phyloP scores from a whole-genome alignment of 208 protist genomes.

The Naegleria gruberi region DNA sequence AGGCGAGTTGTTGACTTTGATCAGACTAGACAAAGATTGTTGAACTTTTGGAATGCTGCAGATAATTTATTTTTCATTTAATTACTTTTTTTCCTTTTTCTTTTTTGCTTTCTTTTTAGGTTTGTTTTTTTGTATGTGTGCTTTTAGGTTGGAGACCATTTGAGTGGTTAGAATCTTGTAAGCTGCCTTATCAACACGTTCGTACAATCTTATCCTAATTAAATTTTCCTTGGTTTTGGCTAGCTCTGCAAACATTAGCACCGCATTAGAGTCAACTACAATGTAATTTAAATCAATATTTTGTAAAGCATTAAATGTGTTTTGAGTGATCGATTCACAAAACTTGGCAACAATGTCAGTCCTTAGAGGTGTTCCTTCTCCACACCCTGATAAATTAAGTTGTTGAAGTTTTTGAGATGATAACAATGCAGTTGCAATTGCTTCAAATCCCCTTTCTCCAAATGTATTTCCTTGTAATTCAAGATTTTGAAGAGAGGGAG shows the following conservation, averaged over 20 bases:
- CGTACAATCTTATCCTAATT: not conserved
- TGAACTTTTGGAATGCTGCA: not conserved
- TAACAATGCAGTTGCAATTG: not conserved
- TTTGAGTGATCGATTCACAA: not conserved
- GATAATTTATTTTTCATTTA: no score
- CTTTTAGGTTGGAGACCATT: not conserved
- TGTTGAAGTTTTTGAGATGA: not conserved
- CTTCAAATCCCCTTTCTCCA: not conserved
- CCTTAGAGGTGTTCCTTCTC: not conserved
- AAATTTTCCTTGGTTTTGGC: not conserved
- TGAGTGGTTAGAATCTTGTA: not conserved
- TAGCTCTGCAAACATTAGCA: not conserved
- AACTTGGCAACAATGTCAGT: not conserved
- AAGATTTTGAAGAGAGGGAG: not conserved
- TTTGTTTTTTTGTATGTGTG: not conserved
- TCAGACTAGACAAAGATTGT: not conserved
- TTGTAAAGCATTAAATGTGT: not conserved
- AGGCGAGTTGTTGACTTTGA: not conserved
- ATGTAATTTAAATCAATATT: not conserved
- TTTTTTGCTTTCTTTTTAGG: not conserved
- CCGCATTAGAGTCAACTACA: not conserved
- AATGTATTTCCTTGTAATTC: not conserved
- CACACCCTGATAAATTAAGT: not conserved
- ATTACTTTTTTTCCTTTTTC: not conserved
- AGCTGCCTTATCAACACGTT: not conserved